Evolutionary conservation across 2,329 filamentous ascomycete genomes (phyloP), one percentile per base, ranked within the genome.

Genomic region (Neoscytalidium dimidiatum): DNA sequence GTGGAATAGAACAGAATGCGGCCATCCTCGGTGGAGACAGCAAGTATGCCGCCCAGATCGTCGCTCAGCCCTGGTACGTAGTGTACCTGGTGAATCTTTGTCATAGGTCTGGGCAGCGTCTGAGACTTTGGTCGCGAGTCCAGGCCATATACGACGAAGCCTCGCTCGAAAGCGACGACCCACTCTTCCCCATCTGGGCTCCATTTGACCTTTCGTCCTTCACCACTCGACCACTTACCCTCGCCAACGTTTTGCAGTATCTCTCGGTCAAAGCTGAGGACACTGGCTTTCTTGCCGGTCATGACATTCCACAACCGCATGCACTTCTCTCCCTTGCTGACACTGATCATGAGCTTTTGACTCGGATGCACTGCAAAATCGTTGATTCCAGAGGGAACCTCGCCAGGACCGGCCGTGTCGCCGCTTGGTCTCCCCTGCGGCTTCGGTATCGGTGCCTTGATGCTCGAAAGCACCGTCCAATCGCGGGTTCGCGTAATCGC

Each of bases 271-370:
- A 98, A 98, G 75, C 92, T 95, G 70, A 99, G 81, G 61, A 97
- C 94, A 31, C 94, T 92, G 0, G 94, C 94, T 81, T 97, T 97
- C 81, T 94, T 96, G 17, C 94, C 95, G 2, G 94, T 98, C 69
- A 98, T 93, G 68, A 99, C 78, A 74, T 99, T 98, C 95, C 95
- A 99, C 69, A 98, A 78, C 68, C 95, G 84, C 91, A 99, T 96
- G 73, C 90, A 92, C 69, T 88, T 89, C 81, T 99, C 95, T 69
- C 93, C 93, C 72, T 90, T 92, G 70, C 92, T 90, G 8, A 98
- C 93, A 71, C 88, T 96, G 66, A 99, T 88, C 92, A 98, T 97
- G 58, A 99, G 83, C 80, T 97, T 98, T 86, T 96, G 92, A 76
- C 92, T 96, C 0, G 95, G 94, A 76, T 99, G 95, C 28, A 99